These are phyloP conservation scores for Aspergillus felis DNA, from an alignment of 2,329 filamentous ascomycete genomes.

Conservation along the genomic window DNA sequence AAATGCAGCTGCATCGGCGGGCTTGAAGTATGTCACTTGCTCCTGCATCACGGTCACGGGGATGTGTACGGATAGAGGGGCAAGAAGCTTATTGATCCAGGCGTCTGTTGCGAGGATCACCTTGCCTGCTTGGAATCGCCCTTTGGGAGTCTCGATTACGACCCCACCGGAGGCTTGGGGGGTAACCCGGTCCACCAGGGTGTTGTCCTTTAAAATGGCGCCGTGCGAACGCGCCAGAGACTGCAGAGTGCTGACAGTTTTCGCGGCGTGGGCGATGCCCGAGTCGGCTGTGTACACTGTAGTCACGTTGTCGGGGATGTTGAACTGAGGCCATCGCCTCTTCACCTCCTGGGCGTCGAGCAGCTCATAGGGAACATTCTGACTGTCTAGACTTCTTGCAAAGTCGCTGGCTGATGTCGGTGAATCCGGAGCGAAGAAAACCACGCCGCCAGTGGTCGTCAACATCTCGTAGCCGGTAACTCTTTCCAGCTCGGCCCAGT, in stretches of 20 bases:
- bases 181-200: constrained; percentile 15
- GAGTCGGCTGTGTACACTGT: constrained; percentile 24
- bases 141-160: constrained; percentile 21
- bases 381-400: constrained; percentile 14
- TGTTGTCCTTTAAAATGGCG: constrained; percentile 21
- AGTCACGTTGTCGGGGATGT: constrained; percentile 17
- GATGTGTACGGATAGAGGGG: constrained; percentile 18
- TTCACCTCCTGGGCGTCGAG: constrained; percentile 20
- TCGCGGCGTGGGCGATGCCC: constrained; percentile 23
- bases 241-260: constrained; percentile 21
- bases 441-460: constrained; percentile 23
- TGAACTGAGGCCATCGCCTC: constrained; percentile 22
- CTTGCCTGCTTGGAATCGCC: constrained; percentile 16
- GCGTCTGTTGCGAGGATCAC: constrained; percentile 23
- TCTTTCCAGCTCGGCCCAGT: constrained; percentile 26
- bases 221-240: constrained; percentile 18
- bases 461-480: constrained; percentile 17
- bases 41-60: constrained; percentile 24
- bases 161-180: constrained; percentile 12
- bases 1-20: constrained; percentile 12
- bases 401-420: constrained; percentile 12
- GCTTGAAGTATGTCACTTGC: constrained; percentile 28
- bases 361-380: constrained; percentile 21
- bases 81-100: constrained; percentile 24
- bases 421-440: constrained; percentile 17